Evolutionary conservation across 176 grass and related monocot species (phyloP).

Genomic region (Oryza glaberrima): DNA sequence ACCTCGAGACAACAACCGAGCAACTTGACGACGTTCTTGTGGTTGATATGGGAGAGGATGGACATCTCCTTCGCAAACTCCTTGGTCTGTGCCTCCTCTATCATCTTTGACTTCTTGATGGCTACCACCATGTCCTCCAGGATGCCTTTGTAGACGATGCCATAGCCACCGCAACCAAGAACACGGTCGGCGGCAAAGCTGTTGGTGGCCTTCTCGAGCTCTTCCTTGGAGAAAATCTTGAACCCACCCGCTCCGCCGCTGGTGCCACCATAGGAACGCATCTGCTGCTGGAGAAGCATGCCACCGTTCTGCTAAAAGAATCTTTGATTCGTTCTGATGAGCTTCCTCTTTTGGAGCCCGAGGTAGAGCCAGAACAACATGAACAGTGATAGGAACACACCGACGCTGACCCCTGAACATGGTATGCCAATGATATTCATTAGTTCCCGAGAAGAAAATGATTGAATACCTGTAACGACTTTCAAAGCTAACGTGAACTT

Average conservation of each 20-base stretch:
- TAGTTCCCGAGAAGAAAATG: not conserved
- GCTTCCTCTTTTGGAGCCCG: conserved; percentile 56
- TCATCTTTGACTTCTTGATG: conserved; percentile 56
- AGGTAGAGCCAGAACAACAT: conserved; percentile 37
- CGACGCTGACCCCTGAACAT: conserved; percentile 49
- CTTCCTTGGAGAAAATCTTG: conserved; percentile 51
- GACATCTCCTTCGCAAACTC: conserved; percentile 56
- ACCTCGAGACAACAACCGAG: conserved; percentile 67
- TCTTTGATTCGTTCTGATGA: conserved; percentile 48
- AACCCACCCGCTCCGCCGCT: conserved; percentile 24
- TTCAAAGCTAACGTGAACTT: too few relatives aligned
- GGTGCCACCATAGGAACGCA: conserved; percentile 23
- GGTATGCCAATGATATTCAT: not conserved
- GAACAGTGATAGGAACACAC: conserved; percentile 41
- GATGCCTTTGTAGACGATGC: conserved; percentile 48
- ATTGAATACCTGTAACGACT: too few relatives aligned
- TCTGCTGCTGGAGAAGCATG: conserved; percentile 51
- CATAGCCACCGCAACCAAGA: conserved; percentile 47
- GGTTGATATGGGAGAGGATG: conserved; percentile 67
- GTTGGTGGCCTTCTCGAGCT: conserved; percentile 44
- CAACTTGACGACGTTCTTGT: conserved; percentile 56
- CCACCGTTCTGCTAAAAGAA: conserved; percentile 83
- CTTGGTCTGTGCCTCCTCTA: conserved; percentile 31
- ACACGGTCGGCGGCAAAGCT: conserved; percentile 34
- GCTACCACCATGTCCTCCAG: conserved; percentile 25